A percentile compares a stretch with the other conserved stretches of the same genome.
phyloP scores from a whole-genome alignment of 139 green algal genomes.

The Nannochloris sp. region DNA sequence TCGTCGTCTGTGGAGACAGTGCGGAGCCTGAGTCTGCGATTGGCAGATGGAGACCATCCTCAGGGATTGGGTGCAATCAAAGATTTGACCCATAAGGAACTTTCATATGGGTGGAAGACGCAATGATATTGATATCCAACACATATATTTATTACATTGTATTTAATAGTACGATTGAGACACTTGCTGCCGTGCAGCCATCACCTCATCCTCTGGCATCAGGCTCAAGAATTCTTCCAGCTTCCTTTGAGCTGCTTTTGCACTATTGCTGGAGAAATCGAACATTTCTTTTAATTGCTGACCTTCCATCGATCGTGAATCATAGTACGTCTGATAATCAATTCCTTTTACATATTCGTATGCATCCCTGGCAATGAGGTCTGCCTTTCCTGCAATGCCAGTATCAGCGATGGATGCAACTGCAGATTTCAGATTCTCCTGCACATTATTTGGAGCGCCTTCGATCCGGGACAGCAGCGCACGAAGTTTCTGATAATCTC shows the following conservation, averaged over 20 bases:
- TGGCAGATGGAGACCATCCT: conserved; percentile 19
- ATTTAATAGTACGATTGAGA: conserved; percentile 8
- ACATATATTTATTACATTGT: conserved; percentile 6
- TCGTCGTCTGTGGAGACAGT: conserved; percentile 56
- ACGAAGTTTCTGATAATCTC: conserved; percentile 21
- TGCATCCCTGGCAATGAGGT: conserved; percentile 18
- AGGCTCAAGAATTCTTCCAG: conserved; percentile 37
- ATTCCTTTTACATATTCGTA: conserved; percentile 31
- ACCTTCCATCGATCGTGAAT: conserved; percentile 21
- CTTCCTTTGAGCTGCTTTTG: conserved; percentile 18
- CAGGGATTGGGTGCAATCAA: conserved; percentile 32
- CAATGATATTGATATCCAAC: neutral
- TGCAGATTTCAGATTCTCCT: conserved; percentile 38
- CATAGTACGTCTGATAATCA: conserved; percentile 39
- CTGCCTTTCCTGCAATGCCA: neutral
- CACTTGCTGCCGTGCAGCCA: conserved; percentile 28
- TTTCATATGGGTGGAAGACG: conserved; percentile 4
- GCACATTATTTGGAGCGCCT: conserved; percentile 53
- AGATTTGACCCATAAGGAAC: conserved; percentile 17
- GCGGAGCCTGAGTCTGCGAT: conserved; percentile 24
- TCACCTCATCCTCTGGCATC: conserved; percentile 34
- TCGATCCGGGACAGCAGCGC: conserved; percentile 24
- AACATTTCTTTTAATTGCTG: conserved; percentile 24
- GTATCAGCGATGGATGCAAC: conserved; percentile 14
- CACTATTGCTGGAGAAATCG: conserved; percentile 26